phyloP scores from a whole-genome alignment of 768 basidiomycete species.

The Boletus rufocinnamomeus region DNA sequence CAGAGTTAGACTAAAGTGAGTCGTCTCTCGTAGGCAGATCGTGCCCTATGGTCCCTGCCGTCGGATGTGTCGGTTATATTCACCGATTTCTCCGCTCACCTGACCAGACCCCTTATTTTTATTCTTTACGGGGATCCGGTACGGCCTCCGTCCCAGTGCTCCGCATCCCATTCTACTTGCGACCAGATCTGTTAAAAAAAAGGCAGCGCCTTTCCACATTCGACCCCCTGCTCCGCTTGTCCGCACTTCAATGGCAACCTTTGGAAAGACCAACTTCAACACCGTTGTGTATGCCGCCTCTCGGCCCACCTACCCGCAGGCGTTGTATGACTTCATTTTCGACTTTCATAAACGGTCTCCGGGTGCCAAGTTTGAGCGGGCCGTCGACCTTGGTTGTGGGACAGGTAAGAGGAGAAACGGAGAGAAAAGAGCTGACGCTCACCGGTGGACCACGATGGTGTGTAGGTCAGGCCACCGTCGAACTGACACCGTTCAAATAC shows the following conservation, averaged over 20 bases:
- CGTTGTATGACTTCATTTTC: conserved; percentile 64
- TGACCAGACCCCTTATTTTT: background rate
- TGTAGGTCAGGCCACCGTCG: conserved; percentile 69
- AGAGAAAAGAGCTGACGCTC: background rate
- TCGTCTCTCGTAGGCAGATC: background rate
- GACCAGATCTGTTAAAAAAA: background rate
- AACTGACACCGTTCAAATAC: conserved; percentile 54
- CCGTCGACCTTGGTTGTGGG: conserved; percentile 79
- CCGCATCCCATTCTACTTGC: background rate
- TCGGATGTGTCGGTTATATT: background rate
- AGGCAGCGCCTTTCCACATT: background rate
- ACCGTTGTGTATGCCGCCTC: conserved; percentile 58
- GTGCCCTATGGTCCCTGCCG: background rate
- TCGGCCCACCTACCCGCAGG: conserved; percentile 69
- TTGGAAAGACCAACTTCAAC: conserved; percentile 67
- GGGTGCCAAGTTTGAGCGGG: conserved; percentile 48
- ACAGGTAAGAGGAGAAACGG: conserved; percentile 49
- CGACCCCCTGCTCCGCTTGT: background rate
- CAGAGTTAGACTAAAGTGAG: background rate
- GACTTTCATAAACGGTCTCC: conserved; percentile 47
- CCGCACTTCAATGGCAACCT: conserved; percentile 60
- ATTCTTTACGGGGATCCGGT: background rate
- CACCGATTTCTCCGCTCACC: background rate
- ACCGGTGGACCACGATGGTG: background rate
- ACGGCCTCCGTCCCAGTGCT: background rate